Evolutionary conservation across 2,329 filamentous ascomycete species (phyloP), one percentile per base, ranked within the genome.

Genomic region (Elsinoe perseae): DNA sequence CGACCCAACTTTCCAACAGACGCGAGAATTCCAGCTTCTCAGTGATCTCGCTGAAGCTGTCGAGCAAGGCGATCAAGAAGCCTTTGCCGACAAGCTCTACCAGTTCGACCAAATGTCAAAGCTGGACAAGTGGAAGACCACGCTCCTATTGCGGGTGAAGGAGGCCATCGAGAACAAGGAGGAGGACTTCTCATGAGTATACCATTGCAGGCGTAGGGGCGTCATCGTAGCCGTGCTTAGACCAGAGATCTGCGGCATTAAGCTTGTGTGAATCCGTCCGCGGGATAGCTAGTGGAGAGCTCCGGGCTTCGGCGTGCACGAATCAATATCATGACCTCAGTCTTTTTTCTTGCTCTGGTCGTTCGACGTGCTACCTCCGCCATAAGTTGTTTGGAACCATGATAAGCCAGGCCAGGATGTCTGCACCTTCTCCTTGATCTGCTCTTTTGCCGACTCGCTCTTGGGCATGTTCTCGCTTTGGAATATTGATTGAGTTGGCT

Each of bases 51-150:
- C 82, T 28, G 83, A 86, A 58, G 82, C 87, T 3, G 79, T 95
- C 57, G 85, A 93, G 67, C 79, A 82, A 28, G 84, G 85, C 56
- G 88, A 95, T 65, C 85, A 87, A 69, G 89, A 95, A 65, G 77
- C 80, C 59, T 97, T 95, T 66, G 82, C 86, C 20, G 89, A 95
- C 67, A 90, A 91, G 70, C 73, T 93, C 61, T 95, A 87, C 77
- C 84, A 92, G 70, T 97, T 83, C 68, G 90, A 96, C 70, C 88
- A 95, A 75, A 79, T 95, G 75, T 93, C 85, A 75, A 93, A 93
- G 77, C 75, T 97, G 66, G 91, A 96, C 69, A 93, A 92, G 76
- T 97, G 92, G 92, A 95, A 96, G 85, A 95, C 88, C 52, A 88
- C 86, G 28, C 76, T 95, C 57, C 72, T 95, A 61, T 75, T 95